A percentile compares a stretch with the other conserved stretches of the same genome.
Evolutionary conservation across 257 asterid species (phyloP).

Genomic region (Jacaranda mimosifolia): DNA sequence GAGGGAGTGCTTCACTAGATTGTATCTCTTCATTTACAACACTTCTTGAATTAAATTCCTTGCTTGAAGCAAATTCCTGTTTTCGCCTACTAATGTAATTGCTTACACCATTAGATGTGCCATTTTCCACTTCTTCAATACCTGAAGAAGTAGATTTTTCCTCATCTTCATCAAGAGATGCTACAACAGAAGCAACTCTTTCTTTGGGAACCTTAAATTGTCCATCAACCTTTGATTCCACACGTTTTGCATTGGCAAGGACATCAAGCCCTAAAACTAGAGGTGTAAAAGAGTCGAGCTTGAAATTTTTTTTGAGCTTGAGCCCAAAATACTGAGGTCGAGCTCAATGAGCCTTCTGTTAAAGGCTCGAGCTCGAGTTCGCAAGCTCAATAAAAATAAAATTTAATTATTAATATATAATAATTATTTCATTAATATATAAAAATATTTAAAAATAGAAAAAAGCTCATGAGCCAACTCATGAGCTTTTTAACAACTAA

Average conservation of each 20-base stretch:
- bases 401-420: too few species aligned
- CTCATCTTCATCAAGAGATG: conserved; percentile 76
- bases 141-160: conserved; percentile 53
- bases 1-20: conserved; percentile 38
- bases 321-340: conserved; percentile 23
- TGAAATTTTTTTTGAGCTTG: too few species aligned
- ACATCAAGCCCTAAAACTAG: conserved; percentile 79
- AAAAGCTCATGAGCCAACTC: too few species aligned
- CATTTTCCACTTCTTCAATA: conserved; percentile 59
- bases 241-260: conserved; percentile 74
- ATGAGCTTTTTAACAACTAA: too few species aligned
- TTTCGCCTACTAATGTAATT: conserved; percentile 55
- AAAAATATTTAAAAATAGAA: too few species aligned
- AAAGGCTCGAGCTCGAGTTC: too few species aligned
- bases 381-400: too few species aligned
- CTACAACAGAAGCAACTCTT: conserved; percentile 64
- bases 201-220: conserved; percentile 80
- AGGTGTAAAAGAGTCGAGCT: too few species aligned
- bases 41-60: conserved; percentile 64
- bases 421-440: too few species aligned
- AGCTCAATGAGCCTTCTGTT: too few species aligned
- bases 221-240: conserved; percentile 54
- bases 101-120: conserved; percentile 37
- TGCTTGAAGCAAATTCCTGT: conserved; percentile 64
- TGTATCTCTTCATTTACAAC: conserved; percentile 54